Evolutionary conservation across 2,329 filamentous ascomycete genomes (phyloP).

Genomic region (Rutstroemia sp.): DNA sequence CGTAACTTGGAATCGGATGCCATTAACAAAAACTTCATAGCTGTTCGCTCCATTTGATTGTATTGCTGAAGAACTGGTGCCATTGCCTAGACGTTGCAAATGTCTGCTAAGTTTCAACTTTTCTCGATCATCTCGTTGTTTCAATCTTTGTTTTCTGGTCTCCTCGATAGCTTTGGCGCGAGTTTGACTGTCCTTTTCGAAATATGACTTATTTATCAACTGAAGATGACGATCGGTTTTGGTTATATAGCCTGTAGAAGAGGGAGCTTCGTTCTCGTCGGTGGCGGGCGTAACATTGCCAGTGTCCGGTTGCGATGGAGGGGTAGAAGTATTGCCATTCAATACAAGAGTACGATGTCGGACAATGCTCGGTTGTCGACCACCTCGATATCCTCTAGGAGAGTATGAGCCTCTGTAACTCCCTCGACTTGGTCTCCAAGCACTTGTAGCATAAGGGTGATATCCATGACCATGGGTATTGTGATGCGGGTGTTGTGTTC

Average conservation of each 20-base stretch:
- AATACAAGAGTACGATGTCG: slow-evolving; percentile 58
- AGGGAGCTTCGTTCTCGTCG: slow-evolving; percentile 17
- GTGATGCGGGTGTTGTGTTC: slow-evolving; percentile 7
- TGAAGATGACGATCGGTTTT: slow-evolving; percentile 73
- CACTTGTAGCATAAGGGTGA: slow-evolving; percentile 21
- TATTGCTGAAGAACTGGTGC: slow-evolving; percentile 12
- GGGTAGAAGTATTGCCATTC: slow-evolving; percentile 35
- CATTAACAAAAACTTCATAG: slow-evolving; percentile 62
- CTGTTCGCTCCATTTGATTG: slow-evolving; percentile 28
- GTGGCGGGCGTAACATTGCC: slow-evolving; percentile 8
- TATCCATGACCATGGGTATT: slow-evolving; percentile 13
- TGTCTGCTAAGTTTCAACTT: slow-evolving; percentile 48
- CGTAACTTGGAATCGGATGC: slow-evolving; percentile 65
- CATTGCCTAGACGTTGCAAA: slow-evolving; percentile 32
- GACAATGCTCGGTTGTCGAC: slow-evolving; percentile 35
- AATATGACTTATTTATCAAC: slow-evolving; percentile 73
- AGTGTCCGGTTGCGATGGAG: slow-evolving; percentile 11
- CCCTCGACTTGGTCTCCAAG: slow-evolving; percentile 24
- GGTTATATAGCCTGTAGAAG: slow-evolving; percentile 53
- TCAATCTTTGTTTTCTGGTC: slow-evolving; percentile 51
- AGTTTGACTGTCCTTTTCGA: slow-evolving; percentile 63
- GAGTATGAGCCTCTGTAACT: slow-evolving; percentile 20
- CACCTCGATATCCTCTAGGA: slow-evolving; percentile 29
- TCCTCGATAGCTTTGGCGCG: slow-evolving; percentile 66
- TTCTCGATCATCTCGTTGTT: slow-evolving; percentile 48